Evolutionary conservation across 129 eudicot species (phyloP).

Genomic region (Centella asiatica): DNA sequence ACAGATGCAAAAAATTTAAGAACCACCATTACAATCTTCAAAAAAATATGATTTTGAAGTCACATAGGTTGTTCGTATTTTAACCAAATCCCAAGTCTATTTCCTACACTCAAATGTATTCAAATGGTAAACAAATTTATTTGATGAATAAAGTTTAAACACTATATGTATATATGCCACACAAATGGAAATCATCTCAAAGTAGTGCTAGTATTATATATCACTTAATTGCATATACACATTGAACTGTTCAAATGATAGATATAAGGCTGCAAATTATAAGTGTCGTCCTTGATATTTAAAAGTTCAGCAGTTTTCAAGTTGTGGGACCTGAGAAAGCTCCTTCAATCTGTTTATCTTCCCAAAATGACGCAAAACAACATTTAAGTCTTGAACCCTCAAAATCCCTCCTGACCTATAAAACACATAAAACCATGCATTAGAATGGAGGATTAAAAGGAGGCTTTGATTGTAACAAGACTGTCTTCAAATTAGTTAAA

Average conservation of each 20-base stretch:
- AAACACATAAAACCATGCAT: not conserved
- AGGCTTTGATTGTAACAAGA: not conserved
- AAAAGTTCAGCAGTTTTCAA: not conserved
- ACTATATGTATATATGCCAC: not conserved
- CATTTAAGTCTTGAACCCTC: constrained; percentile 61
- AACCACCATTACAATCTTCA: too few relatives aligned
- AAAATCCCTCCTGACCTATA: constrained; percentile 57
- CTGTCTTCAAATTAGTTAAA: not conserved
- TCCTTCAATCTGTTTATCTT: constrained; percentile 53
- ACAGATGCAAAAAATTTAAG: too few relatives aligned
- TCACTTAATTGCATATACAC: not conserved
- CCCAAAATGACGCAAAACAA: constrained; percentile 66
- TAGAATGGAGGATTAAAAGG: not conserved
- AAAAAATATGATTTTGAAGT: too few relatives aligned
- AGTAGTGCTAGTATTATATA: not conserved
- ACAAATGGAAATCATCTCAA: not conserved
- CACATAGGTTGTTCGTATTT: too few relatives aligned
- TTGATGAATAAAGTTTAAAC: too few relatives aligned
- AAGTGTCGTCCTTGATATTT: not conserved
- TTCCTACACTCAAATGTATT: too few relatives aligned
- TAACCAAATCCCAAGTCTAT: too few relatives aligned
- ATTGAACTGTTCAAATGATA: constrained; percentile 2
- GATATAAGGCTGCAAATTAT: not conserved
- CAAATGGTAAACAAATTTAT: too few relatives aligned
- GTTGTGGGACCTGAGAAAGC: constrained; percentile 58